A percentile compares a stretch with the other conserved stretches of the same genome.
Conservation (phyloP, 1,284 basidiomycete species). For the Apiotrichum porosum region DNA sequence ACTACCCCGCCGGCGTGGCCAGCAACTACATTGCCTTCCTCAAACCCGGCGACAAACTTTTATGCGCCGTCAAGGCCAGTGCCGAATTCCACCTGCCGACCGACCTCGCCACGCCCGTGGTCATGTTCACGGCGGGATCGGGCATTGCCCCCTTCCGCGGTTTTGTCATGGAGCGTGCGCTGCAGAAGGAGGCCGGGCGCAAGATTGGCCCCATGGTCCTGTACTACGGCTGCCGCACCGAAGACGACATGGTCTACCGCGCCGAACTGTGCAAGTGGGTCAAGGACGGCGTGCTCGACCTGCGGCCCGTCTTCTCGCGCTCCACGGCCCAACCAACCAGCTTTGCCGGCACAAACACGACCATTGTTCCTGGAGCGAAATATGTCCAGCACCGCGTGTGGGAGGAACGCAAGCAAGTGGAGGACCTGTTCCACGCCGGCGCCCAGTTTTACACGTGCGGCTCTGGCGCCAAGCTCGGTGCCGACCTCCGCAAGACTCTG, state of each 20-base stretch:
- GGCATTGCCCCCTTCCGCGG: conserved; percentile 57
- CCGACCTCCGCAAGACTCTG: conserved; percentile 10
- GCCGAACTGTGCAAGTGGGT: conserved; percentile 52
- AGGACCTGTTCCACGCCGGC: conserved; percentile 41
- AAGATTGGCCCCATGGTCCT: conserved; percentile 51
- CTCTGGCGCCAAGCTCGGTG: conserved; percentile 20
- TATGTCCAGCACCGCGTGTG: conserved; percentile 50
- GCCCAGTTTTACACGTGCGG: conserved; percentile 57
- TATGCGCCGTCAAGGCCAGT: conserved; percentile 53
- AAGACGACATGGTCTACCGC: conserved; percentile 53
- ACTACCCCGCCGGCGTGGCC: conserved; percentile 53
- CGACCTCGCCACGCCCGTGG: conserved; percentile 51
- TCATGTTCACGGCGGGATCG: conserved; percentile 55
- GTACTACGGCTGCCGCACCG: conserved; percentile 53
- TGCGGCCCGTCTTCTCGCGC: conserved; percentile 55
- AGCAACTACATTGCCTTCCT: conserved; percentile 54
- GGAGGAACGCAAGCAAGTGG: conserved; percentile 50
- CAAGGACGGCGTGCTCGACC: conserved; percentile 52
- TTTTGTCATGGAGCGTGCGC: conserved; percentile 56
- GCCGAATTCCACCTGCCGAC: conserved; percentile 54
- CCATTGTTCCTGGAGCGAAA: background rate
- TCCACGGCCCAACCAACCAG: conserved; percentile 8
- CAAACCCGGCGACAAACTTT: conserved; percentile 51
- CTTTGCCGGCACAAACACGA: background rate
- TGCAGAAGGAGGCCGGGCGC: conserved; percentile 53